phyloP scores from a whole-genome alignment of 2,329 filamentous ascomycete genomes.

The Exserohilum turcica region DNA sequence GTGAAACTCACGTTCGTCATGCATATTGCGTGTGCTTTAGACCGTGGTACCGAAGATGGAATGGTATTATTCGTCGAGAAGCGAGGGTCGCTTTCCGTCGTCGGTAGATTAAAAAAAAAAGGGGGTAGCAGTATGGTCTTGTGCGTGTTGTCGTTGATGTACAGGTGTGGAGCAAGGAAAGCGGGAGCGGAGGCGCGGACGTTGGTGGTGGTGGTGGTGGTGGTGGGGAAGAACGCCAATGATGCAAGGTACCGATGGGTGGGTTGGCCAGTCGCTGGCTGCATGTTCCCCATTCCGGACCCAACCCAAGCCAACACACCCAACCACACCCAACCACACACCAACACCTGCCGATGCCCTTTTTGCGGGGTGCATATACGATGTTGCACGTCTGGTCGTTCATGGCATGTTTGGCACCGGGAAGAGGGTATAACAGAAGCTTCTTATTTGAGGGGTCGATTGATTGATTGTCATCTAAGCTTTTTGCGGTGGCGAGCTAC shows the following conservation, averaged over 20 bases:
- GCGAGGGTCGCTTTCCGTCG: no score
- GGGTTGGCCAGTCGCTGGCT: not conserved
- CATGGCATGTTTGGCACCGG: not conserved
- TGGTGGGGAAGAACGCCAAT: constrained; percentile 5
- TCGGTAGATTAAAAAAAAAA: no score
- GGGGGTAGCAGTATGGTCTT: no score
- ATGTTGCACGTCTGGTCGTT: no score
- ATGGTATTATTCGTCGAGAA: no score
- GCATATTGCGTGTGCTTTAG: not conserved
- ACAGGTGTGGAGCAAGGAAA: constrained; percentile 10
- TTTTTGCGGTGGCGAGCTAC: no score
- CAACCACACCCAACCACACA: no score
- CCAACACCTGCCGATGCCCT: not conserved
- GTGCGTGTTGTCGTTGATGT: not conserved
- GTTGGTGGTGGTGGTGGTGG: not conserved
- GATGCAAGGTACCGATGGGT: constrained; percentile 3
- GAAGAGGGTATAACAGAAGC: not conserved
- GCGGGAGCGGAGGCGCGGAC: not conserved
- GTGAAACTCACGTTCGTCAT: constrained; percentile 4
- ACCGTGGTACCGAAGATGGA: no score
- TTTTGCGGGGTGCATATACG: constrained; percentile 9
- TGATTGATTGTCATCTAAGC: not conserved
- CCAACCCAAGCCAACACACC: no score
- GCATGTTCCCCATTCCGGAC: not conserved
- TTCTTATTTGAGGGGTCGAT: not conserved